Conservation (phyloP, 495 filamentous ascomycete genomes). For the Xylaria curta region DNA sequence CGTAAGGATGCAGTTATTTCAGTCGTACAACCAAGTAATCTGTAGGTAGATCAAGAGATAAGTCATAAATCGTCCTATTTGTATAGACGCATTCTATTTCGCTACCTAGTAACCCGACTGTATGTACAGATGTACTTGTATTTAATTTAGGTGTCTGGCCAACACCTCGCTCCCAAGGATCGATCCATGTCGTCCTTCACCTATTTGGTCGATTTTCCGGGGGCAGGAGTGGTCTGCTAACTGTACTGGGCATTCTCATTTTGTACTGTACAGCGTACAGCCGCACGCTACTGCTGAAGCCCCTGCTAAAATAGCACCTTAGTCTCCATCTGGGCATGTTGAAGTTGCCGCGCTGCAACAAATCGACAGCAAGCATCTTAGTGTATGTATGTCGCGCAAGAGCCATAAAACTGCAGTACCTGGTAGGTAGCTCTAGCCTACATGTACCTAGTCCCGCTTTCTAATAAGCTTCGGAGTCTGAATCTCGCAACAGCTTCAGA, state of each 20-base stretch:
- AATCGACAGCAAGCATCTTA: neutral
- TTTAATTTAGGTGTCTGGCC: neutral
- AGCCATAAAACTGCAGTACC: neutral
- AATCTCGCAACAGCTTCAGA: constrained; percentile 14
- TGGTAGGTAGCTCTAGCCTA: neutral
- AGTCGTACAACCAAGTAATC: neutral
- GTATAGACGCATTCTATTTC: neutral
- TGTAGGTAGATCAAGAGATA: neutral
- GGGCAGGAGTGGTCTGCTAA: neutral
- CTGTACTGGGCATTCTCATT: neutral
- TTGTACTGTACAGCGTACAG: neutral
- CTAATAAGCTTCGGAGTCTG: constrained; percentile 4
- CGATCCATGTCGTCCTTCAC: neutral
- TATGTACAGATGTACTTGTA: no score
- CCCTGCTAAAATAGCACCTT: constrained; percentile 1
- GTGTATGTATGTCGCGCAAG: neutral
- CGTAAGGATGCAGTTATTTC: neutral
- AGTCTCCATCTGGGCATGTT: constrained; percentile 6
- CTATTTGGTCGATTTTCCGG: constrained; percentile 6
- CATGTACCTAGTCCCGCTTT: neutral
- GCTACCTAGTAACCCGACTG: neutral
- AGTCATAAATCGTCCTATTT: neutral
- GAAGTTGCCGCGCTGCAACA: neutral
- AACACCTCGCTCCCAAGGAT: neutral
- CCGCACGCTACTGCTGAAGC: neutral